phyloP scores from a whole-genome alignment of 768 basidiomycete species.

The Nevesoporus exiguus region DNA sequence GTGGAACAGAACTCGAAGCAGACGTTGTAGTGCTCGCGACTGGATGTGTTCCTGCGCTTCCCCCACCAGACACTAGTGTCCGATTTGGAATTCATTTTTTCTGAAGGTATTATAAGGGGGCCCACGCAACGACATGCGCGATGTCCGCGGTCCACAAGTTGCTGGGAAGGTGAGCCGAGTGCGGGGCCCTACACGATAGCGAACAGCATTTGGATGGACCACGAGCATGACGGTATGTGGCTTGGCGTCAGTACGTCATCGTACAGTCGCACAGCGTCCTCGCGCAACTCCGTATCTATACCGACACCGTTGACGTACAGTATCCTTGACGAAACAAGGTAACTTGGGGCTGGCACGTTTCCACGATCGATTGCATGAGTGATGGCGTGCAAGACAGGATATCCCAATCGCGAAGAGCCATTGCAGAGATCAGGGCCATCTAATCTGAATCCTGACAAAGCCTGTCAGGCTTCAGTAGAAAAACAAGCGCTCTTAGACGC shows the following conservation, averaged over 20 bases:
- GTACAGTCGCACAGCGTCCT: not conserved
- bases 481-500: not conserved
- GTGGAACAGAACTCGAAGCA: conserved; percentile 26
- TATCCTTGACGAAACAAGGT: conserved; percentile 10
- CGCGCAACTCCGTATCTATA: no score
- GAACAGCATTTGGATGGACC: conserved; percentile 35
- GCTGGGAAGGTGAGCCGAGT: conserved; percentile 45
- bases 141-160: conserved; percentile 45
- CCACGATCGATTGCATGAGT: conserved; percentile 32
- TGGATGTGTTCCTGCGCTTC: conserved; percentile 14
- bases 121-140: conserved; percentile 36
- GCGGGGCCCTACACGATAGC: conserved; percentile 68
- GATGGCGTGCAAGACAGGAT: not conserved
- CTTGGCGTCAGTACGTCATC: conserved; percentile 25
- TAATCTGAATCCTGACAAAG: conserved; percentile 24
- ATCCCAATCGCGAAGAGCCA: not conserved
- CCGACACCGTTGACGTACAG: not conserved
- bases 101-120: conserved; percentile 48
- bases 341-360: conserved; percentile 26
- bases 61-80: not conserved
- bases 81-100: not conserved
- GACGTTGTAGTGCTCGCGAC: conserved; percentile 34
- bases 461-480: conserved; percentile 16
- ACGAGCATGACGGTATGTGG: conserved; percentile 36
- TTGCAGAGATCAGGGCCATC: conserved; percentile 30